These are phyloP conservation scores for Mortierella sp. DNA, from an alignment of 371 early-diverging fungal genomes.

Conservation along the genomic window DNA sequence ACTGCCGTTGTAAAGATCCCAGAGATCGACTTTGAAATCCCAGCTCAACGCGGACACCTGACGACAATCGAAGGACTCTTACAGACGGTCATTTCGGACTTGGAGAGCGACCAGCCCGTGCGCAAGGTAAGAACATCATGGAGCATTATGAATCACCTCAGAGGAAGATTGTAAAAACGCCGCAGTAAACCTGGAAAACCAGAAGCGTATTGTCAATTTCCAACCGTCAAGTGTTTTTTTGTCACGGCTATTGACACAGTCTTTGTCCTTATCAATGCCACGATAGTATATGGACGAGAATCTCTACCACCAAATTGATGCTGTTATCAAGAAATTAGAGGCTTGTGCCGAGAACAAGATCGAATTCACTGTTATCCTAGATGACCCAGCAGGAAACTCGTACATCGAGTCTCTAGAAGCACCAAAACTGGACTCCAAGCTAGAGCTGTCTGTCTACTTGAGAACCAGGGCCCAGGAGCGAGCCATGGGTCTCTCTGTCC, in stretches of 20 bases:
- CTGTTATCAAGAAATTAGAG: slow-evolving; percentile 72
- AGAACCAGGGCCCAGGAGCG: slow-evolving; percentile 85
- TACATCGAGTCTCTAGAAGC: slow-evolving; percentile 78
- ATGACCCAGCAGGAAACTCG: slow-evolving; percentile 95
- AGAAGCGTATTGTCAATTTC: no score
- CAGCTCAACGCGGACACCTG: slow-evolving; percentile 82
- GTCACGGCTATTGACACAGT: neutral
- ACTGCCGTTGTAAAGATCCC: slow-evolving; percentile 81
- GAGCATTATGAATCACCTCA: neutral
- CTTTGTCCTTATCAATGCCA: neutral
- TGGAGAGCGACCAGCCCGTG: slow-evolving; percentile 78
- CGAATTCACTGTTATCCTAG: slow-evolving; percentile 80
- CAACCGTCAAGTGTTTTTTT: neutral
- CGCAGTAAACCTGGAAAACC: neutral
- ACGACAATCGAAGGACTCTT: slow-evolving; percentile 93
- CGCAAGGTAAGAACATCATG: slow-evolving; percentile 65
- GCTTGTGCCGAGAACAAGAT: slow-evolving; percentile 63
- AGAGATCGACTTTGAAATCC: slow-evolving; percentile 92
- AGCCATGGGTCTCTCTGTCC: slow-evolving; percentile 75
- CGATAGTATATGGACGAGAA: slow-evolving; percentile 63
- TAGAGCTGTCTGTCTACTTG: slow-evolving; percentile 70
- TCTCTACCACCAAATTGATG: slow-evolving; percentile 80
- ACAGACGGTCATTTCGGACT: slow-evolving; percentile 82
- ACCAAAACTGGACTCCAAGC: slow-evolving; percentile 83
- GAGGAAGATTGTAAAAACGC: neutral